Conservation (phyloP, 768 basidiomycete species). For the Rhodotorula babjevae region DNA sequence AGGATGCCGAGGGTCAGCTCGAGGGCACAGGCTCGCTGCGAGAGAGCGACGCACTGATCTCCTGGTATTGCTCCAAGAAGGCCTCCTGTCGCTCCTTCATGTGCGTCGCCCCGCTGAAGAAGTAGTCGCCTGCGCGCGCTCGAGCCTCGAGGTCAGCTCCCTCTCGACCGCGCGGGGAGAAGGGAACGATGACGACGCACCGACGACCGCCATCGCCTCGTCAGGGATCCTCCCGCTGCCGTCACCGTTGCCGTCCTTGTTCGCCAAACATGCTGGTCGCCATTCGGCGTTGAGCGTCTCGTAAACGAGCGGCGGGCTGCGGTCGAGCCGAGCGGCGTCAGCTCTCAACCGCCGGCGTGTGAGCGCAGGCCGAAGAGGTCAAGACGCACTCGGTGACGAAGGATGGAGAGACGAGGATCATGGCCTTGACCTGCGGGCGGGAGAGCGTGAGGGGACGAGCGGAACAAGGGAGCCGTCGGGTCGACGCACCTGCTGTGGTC, state of each 20-base stretch:
- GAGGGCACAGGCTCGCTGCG: too few relatives aligned
- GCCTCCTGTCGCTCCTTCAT: neutral
- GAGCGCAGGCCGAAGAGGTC: neutral
- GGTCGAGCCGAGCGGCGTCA: neutral
- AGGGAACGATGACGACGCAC: neutral
- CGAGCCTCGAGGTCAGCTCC: too few relatives aligned
- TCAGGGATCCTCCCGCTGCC: slow-evolving; percentile 8
- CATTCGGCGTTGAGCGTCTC: slow-evolving; percentile 11
- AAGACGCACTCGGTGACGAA: slow-evolving; percentile 13
- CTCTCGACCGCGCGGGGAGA: too few relatives aligned
- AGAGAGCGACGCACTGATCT: neutral
- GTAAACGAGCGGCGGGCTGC: slow-evolving; percentile 9
- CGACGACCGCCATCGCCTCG: slow-evolving; percentile 13
- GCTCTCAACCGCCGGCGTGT: too few relatives aligned
- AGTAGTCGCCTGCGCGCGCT: slow-evolving; percentile 9
- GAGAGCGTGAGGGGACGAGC: neutral
- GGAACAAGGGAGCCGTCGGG: too few relatives aligned
- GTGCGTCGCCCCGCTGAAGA: neutral
- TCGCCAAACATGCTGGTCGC: neutral
- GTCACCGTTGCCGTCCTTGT: slow-evolving; percentile 22
- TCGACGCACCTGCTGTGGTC: slow-evolving; percentile 15
- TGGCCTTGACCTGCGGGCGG: slow-evolving; percentile 1
- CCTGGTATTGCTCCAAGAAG: slow-evolving; percentile 17
- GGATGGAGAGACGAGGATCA: slow-evolving; percentile 16
- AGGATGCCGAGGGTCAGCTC: too few relatives aligned